Percentiles rank a stretch among this genome's conserved stretches.
Evolutionary conservation across 345 rosid genomes (phyloP).

Genomic region (Rhizophora mangle): DNA sequence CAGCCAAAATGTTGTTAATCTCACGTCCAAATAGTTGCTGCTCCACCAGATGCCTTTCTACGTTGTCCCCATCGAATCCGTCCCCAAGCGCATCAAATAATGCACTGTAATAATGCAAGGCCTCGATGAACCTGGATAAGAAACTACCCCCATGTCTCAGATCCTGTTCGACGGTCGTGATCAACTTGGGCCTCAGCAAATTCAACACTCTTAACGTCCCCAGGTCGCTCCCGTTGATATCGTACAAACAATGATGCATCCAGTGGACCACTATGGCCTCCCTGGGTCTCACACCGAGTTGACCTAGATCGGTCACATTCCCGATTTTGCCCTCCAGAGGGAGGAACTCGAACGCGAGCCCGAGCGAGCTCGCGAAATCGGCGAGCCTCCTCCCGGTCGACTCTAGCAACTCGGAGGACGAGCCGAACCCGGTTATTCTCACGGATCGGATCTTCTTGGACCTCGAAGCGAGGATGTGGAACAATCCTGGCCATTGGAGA

Average conservation of each 20-base stretch:
- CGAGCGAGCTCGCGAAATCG: slow-evolving; percentile 71
- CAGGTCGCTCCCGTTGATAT: slow-evolving; percentile 68
- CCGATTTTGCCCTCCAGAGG: slow-evolving; percentile 84
- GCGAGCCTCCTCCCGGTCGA: slow-evolving; percentile 83
- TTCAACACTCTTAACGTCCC: slow-evolving; percentile 53
- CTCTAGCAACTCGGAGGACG: slow-evolving; percentile 70
- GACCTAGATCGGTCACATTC: slow-evolving; percentile 43
- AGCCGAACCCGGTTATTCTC: slow-evolving; percentile 84
- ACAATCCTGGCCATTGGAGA: slow-evolving; percentile 97
- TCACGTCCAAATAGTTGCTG: slow-evolving; percentile 79
- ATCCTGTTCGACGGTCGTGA: slow-evolving; percentile 89
- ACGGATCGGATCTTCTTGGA: slow-evolving; percentile 70
- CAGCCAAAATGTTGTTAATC: slow-evolving; percentile 80
- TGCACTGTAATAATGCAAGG: slow-evolving; percentile 94
- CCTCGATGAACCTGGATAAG: slow-evolving; percentile 82
- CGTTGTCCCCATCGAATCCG: slow-evolving; percentile 54
- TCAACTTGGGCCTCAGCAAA: slow-evolving; percentile 61
- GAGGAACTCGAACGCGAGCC: slow-evolving; percentile 79
- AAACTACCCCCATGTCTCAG: slow-evolving; percentile 71
- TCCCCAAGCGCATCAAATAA: slow-evolving; percentile 92
- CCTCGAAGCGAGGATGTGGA: slow-evolving; percentile 92
- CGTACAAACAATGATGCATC: slow-evolving; percentile 95
- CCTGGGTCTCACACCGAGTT: slow-evolving; percentile 52
- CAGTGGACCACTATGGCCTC: slow-evolving; percentile 91
- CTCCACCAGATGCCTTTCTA: slow-evolving; percentile 89